phyloP scores from a whole-genome alignment of 2,329 filamentous ascomycete species.

The Verticillium nubilum region DNA sequence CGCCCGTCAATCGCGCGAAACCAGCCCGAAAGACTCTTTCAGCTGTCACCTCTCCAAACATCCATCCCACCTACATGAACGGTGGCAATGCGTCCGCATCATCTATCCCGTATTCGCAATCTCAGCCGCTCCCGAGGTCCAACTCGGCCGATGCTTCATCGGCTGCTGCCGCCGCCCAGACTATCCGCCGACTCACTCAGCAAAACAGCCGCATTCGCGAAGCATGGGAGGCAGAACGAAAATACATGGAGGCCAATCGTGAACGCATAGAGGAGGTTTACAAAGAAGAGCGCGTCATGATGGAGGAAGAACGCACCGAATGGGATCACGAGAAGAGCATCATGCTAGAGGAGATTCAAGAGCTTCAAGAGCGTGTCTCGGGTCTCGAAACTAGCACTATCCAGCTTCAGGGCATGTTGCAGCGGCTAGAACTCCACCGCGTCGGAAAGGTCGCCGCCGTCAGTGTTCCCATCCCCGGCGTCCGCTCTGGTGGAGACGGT shows the following conservation, averaged over 20 bases:
- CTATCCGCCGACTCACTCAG: constrained; percentile 33
- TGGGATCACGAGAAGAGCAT: constrained; percentile 40
- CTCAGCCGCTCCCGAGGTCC: constrained; percentile 14
- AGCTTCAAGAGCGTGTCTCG: constrained; percentile 32
- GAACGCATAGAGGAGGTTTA: constrained; percentile 51
- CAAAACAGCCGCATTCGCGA: constrained; percentile 39
- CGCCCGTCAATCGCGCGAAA: constrained; percentile 6
- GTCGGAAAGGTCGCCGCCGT: constrained; percentile 13
- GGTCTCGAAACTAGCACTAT: constrained; percentile 30
- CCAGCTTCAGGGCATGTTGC: constrained; percentile 9
- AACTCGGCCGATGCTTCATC: constrained; percentile 20
- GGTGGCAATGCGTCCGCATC: constrained; percentile 15
- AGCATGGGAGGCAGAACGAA: constrained; percentile 48
- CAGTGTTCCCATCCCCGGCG: constrained; percentile 9
- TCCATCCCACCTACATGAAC: constrained; percentile 1
- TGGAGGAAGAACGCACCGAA: constrained; percentile 42
- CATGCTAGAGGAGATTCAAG: constrained; percentile 34
- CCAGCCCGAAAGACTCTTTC: not conserved
- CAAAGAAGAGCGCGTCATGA: constrained; percentile 45
- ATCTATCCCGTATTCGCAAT: constrained; percentile 18
- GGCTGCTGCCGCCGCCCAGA: constrained; percentile 20
- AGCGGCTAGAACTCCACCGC: constrained; percentile 10
- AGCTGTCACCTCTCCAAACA: not conserved
- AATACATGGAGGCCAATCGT: constrained; percentile 47
- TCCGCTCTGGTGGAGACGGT: constrained; percentile 7